A percentile compares a stretch with the other conserved stretches of the same genome.
Evolutionary conservation across 768 basidiomycete genomes (phyloP).

Genomic region (Candolleomyces eurysporus): DNA sequence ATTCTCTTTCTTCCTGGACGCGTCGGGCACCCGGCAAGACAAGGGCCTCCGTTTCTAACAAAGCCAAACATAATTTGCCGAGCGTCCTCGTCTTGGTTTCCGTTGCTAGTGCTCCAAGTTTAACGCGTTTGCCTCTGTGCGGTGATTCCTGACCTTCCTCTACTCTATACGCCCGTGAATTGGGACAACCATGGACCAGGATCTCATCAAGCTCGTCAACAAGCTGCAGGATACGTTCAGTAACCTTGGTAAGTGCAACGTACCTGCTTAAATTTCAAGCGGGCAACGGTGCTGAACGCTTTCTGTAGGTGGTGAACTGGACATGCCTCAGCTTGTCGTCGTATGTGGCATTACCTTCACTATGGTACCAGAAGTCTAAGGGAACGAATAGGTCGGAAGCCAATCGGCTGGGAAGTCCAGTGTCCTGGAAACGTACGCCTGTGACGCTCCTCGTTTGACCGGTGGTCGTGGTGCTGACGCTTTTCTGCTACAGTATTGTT

Average conservation of each 20-base stretch:
- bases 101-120: slow-evolving; percentile 6
- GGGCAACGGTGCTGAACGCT: neutral
- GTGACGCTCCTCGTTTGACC: neutral
- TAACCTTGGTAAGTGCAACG: slow-evolving; percentile 66
- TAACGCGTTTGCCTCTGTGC: slow-evolving; percentile 12
- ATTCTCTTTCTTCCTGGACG: too few relatives aligned
- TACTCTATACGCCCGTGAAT: neutral
- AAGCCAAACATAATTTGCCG: slow-evolving; percentile 16
- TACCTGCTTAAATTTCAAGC: slow-evolving; percentile 11
- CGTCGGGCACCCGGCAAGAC: neutral
- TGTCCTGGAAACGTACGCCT: slow-evolving; percentile 87
- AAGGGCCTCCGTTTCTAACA: slow-evolving; percentile 12
- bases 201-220: slow-evolving; percentile 93
- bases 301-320: slow-evolving; percentile 75
- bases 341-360: slow-evolving; percentile 44
- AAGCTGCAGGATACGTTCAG: slow-evolving; percentile 91
- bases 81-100: slow-evolving; percentile 9
- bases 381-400: slow-evolving; percentile 73
- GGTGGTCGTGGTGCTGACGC: slow-evolving; percentile 1
- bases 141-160: slow-evolving; percentile 3
- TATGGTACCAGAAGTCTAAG: slow-evolving; percentile 11
- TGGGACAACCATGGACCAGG: slow-evolving; percentile 73
- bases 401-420: slow-evolving; percentile 97
- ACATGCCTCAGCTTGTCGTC: slow-evolving; percentile 90
- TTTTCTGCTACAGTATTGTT: slow-evolving; percentile 64